phyloP scores from a whole-genome alignment of 768 basidiomycete genomes.

The Pleurotus pulmonarius region DNA sequence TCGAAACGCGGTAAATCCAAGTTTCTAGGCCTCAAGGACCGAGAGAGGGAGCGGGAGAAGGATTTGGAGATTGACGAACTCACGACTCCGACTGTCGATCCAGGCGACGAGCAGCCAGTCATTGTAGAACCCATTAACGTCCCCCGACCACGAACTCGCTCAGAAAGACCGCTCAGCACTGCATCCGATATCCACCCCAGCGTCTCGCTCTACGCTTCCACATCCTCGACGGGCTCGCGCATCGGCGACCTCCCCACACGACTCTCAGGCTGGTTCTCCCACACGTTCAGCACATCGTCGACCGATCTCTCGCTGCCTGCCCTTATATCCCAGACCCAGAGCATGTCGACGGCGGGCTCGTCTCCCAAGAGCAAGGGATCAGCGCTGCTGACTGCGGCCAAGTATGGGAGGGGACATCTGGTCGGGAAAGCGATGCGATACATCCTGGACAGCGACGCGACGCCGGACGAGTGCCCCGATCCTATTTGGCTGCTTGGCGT shows the following conservation, averaged over 20 bases:
- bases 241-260: slow-evolving; percentile 71
- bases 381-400: slow-evolving; percentile 64
- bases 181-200: slow-evolving; percentile 37
- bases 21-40: slow-evolving; percentile 29
- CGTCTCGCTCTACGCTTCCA: slow-evolving; percentile 35
- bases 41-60: slow-evolving; percentile 27
- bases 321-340: slow-evolving; percentile 39
- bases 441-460: slow-evolving; percentile 86
- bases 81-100: slow-evolving; percentile 15
- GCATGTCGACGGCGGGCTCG: slow-evolving; percentile 6
- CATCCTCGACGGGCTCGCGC: slow-evolving; percentile 40
- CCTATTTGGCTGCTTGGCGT: slow-evolving; percentile 91
- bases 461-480: slow-evolving; percentile 76
- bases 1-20: slow-evolving; percentile 28
- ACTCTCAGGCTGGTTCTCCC: slow-evolving; percentile 78
- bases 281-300: slow-evolving; percentile 69
- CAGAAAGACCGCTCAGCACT: slow-evolving; percentile 51
- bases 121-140: slow-evolving; percentile 61
- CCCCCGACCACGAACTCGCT: slow-evolving; percentile 51
- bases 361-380: slow-evolving; percentile 26
- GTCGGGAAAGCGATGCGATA: slow-evolving; percentile 80
- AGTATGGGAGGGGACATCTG: slow-evolving; percentile 70
- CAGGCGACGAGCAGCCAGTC: slow-evolving; percentile 51
- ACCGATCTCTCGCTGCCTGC: slow-evolving; percentile 68
- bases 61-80: not conserved